Percentiles rank a stretch among this genome's conserved stretches.
Evolutionary conservation across 164 flowering plant genomes (phyloP).

Genomic region (Vitis riparia): DNA sequence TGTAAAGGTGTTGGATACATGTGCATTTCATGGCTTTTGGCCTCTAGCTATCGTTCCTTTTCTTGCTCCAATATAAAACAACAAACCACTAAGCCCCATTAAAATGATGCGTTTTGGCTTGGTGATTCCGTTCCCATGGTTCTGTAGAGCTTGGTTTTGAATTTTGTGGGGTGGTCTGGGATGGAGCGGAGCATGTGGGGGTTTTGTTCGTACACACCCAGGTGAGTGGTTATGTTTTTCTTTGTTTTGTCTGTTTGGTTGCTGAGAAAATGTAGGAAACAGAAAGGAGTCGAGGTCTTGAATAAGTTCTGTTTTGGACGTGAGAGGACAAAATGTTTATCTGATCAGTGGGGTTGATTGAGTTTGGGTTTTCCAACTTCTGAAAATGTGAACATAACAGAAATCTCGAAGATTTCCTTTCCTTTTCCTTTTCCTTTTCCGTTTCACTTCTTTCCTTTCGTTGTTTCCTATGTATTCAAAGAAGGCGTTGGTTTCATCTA

Average conservation of each 20-base stretch:
- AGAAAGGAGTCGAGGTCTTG: background rate
- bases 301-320: background rate
- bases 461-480: no score
- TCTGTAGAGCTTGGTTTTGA: background rate
- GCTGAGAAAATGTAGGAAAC: no score
- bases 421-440: no score
- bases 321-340: background rate
- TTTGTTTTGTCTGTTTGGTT: background rate
- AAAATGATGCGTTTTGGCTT: background rate
- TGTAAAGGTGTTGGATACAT: constrained; percentile 13
- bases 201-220: constrained; percentile 31
- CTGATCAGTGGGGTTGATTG: background rate
- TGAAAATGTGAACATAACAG: no score
- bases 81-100: background rate
- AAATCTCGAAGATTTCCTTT: no score
- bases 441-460: no score
- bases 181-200: constrained; percentile 17
- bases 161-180: constrained; percentile 18
- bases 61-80: background rate
- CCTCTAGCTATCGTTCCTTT: background rate
- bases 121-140: no score
- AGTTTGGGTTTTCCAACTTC: no score
- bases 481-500: no score
- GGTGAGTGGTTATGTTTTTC: constrained; percentile 22
- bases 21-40: constrained; percentile 18